Evolutionary conservation across 768 basidiomycete species (phyloP), one percentile per base, ranked within the genome.

Genomic region (Hypholoma fasciculare): DNA sequence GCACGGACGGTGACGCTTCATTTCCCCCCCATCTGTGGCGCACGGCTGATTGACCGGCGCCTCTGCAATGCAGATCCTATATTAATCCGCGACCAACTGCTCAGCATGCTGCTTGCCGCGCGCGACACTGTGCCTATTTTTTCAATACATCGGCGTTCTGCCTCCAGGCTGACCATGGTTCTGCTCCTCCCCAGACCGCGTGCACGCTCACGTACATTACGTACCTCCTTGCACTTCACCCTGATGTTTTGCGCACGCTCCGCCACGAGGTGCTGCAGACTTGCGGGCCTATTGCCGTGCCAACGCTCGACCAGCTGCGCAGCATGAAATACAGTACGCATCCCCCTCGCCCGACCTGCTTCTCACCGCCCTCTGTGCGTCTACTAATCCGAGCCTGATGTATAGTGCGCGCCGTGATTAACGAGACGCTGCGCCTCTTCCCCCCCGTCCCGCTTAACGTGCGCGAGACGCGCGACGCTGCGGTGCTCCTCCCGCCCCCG

Each of bases 391-490:
- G n/a, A n/a, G n/a, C 44, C 49, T 54, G 38, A 57, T 37, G 49
- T 56, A 8, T 67, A 84, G 88, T 90, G 76, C 82, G 85, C 58
- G 89, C 89, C 11, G 88, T 92, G 38, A 82, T 93, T 42, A 89
- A 92, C 60, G 92, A 94, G 66, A 86, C 86, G 0, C 76, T 94
- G 20, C 80, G 91, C 16, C 73, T 94, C 1, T 94, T 87, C 72
- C 90, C 90, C 3, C 89, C 91, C 7, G 88, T 93, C 0, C 90
- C 90, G 7, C 71, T 90, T 42, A 92, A 91, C 64, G 74, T 84
- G 40, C 81, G 89, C 34, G 85, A 88, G 71, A 78, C 76, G 40
- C 80, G 87, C 44, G 63, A 74, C 0, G 64, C 71, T 3, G 69
- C 82, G 13, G 82, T 81, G 62, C 72, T 80, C 0, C 73, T 88